Conservation (phyloP, 805 yeast species). For the Spencermartinsiella europaea region DNA sequence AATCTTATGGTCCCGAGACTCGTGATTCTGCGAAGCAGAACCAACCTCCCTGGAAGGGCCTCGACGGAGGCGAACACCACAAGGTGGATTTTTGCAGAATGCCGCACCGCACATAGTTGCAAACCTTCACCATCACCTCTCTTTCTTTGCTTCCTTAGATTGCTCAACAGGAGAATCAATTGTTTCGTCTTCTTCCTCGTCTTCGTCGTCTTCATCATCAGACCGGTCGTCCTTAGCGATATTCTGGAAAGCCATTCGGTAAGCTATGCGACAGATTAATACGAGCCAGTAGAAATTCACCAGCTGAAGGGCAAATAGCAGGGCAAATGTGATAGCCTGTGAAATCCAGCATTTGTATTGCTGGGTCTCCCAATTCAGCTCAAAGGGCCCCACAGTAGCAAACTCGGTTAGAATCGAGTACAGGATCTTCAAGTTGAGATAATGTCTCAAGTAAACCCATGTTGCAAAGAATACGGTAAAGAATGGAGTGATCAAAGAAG, state of each 20-base stretch:
- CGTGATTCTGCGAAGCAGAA: too few species aligned
- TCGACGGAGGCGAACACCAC: too few species aligned
- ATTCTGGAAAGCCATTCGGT: constrained; percentile 57
- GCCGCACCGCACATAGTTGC: too few species aligned
- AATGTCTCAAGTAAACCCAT: constrained; percentile 92
- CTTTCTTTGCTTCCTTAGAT: background rate
- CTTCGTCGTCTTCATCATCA: constrained; percentile 68
- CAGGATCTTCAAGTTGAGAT: constrained; percentile 69
- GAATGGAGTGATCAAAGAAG: constrained; percentile 55
- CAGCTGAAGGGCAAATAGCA: constrained; percentile 74
- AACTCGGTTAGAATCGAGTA: constrained; percentile 64
- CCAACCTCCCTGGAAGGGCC: too few species aligned
- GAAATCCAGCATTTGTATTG: constrained; percentile 97
- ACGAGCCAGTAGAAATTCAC: constrained; percentile 87
- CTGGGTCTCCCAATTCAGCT: constrained; percentile 78
- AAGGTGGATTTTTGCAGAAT: too few species aligned
- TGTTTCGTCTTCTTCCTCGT: constrained; percentile 30
- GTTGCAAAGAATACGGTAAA: constrained; percentile 60
- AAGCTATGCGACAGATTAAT: constrained; percentile 71
- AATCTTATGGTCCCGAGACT: too few species aligned
- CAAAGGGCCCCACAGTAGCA: constrained; percentile 75
- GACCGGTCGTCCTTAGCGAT: constrained; percentile 76
- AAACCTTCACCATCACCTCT: too few species aligned
- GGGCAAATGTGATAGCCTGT: constrained; percentile 77
- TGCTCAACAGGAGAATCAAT: constrained; percentile 4